A percentile compares a stretch with the other conserved stretches of the same genome.
phyloP scores from a whole-genome alignment of 768 basidiomycete genomes.

The Holtermannia corniformis region DNA sequence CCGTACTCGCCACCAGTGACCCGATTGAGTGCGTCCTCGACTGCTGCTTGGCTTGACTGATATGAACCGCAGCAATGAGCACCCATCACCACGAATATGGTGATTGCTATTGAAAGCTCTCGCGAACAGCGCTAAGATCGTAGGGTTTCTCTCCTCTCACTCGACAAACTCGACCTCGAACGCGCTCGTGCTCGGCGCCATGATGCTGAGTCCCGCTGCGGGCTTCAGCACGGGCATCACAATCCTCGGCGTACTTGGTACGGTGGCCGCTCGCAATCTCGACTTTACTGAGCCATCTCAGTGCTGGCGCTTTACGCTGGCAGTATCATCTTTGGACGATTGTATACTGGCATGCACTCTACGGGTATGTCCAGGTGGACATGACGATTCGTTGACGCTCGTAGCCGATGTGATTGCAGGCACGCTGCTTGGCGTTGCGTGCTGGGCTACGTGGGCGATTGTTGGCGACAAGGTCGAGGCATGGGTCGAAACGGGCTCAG shows the following conservation, averaged over 20 bases:
- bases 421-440: constrained; percentile 51
- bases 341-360: constrained; percentile 43
- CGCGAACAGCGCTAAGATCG: constrained; percentile 2
- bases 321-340: constrained; percentile 39
- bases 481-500: constrained; percentile 39
- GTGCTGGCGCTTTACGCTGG: constrained; percentile 29
- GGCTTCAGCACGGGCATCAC: background rate
- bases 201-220: constrained; percentile 3
- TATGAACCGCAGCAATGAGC: constrained; percentile 23
- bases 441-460: constrained; percentile 51
- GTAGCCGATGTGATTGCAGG: constrained; percentile 39
- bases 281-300: constrained; percentile 12
- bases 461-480: constrained; percentile 44
- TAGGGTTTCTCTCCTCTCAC: constrained; percentile 89
- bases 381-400: background rate
- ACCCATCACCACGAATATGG: constrained; percentile 32
- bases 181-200: constrained; percentile 57
- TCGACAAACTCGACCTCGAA: constrained; percentile 84
- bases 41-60: background rate
- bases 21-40: constrained; percentile 59
- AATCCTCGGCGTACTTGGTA: constrained; percentile 3
- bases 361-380: constrained; percentile 17
- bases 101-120: constrained; percentile 4
- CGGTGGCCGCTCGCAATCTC: too few species aligned
- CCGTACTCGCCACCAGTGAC: constrained; percentile 85